Base-by-base conservation (phyloP, 2,329 filamentous ascomycete species). In the Lojkania enalia region DNA sequence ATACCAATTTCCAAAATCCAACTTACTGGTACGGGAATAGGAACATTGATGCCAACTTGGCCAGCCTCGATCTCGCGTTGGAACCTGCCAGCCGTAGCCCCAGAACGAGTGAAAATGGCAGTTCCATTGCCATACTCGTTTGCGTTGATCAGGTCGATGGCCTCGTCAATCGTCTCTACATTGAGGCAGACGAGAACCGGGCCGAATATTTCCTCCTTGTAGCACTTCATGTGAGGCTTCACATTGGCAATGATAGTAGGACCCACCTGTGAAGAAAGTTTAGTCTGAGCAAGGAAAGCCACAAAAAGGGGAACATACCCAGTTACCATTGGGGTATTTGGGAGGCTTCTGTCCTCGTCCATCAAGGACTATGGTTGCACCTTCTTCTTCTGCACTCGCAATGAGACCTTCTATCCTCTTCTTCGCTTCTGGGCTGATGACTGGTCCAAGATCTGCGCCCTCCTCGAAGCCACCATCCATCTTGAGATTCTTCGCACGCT, bases 101-200 rank as follows among this genome's bases (percentile, higher is more conserved):
- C 88, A 15, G 83, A 88, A 53, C 81, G 79, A 12, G 88, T 94
- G 76, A 94, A 94, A 75, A 94, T 88, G 60, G 89, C 88, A 9
- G 85, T 85, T 55, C 88, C 88, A 75, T 94, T 94, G 57, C 88
- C 88, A 70, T 94, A 94, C 71, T 90, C 86, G 73, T 94, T 94
- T 49, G 74, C 77, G 75, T 94, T 94, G 77, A 94, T 91, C 53
- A 91, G 75, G 21, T 87, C 81, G 59, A 94, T 85, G 27, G 88
- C 88, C 41, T 90, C 87, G 63, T 91, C 86, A 43, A 92, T 80
- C 4, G 86, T 89, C 31, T 85, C 81, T 14, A 87, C 86, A 61
- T 88, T 88, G 51, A 94, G 75, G 74, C 87, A 90, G 45, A 94
- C 87, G 14, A 94, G 79, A 7, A 94, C 88, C 2, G 88, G 88